Percentiles rank a stretch among this genome's conserved stretches.
Conservation (phyloP, 1,139 yeast genomes). For the Yamadazyma atmosphaerica region DNA sequence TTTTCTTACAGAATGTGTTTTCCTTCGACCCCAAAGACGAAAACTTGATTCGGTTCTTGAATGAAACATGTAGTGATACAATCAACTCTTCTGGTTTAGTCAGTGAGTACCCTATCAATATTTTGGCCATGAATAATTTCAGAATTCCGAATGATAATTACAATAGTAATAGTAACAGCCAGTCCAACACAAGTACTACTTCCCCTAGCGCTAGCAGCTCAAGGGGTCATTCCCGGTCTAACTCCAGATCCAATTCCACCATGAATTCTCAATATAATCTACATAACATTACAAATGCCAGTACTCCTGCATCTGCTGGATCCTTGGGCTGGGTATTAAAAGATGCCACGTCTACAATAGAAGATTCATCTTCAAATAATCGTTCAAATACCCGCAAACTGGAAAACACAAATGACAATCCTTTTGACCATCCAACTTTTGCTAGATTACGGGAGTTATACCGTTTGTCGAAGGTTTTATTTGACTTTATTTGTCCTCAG, state of each 20-base stretch:
- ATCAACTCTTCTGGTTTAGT: conserved; percentile 65
- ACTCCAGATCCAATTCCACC: conserved; percentile 18
- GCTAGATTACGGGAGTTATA: conserved; percentile 85
- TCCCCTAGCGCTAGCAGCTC: conserved; percentile 10
- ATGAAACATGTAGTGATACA: conserved; percentile 48
- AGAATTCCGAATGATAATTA: conserved; percentile 50
- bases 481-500: conserved; percentile 97
- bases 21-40: conserved; percentile 63
- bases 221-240: conserved; percentile 9
- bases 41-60: conserved; percentile 36
- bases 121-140: conserved; percentile 75
- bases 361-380: conserved; percentile 23
- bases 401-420: conserved; percentile 38
- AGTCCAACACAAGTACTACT: conserved; percentile 6
- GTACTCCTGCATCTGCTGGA: conserved; percentile 53
- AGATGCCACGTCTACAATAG: conserved; percentile 38
- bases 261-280: conserved; percentile 31
- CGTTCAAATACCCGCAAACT: conserved; percentile 22
- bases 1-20: conserved; percentile 81
- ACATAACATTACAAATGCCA: conserved; percentile 21
- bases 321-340: conserved; percentile 76
- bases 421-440: conserved; percentile 81
- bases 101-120: conserved; percentile 77
- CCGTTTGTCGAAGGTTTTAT: conserved; percentile 84
- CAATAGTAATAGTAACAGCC: conserved; percentile 6